Base-by-base conservation (phyloP, 129 eudicot genomes). In the Lonicera japonica region DNA sequence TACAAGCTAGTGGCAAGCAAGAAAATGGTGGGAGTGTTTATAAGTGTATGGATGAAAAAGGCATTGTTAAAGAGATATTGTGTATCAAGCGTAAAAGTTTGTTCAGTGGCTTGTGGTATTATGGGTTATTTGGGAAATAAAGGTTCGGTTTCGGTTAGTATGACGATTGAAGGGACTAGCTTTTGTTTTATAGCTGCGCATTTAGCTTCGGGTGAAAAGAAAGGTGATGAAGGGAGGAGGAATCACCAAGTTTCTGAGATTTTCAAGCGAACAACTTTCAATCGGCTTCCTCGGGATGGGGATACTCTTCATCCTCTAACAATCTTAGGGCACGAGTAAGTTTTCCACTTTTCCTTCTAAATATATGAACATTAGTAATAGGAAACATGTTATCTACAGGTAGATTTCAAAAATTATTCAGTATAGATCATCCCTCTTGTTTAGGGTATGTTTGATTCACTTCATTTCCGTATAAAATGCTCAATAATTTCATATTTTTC, bases 241-340 rank as follows among this genome's bases (percentile, higher is more conserved):
- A 86, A 90, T 66, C 73, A 77, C 69, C 97, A 90, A 64, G 97
- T 90, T 50, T 74, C 82, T 1, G 87, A 90, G 74, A 86, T 90
- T 69, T 86, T 90, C 59, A 84, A 67, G 77, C 77, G 95, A 25
- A 86, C 94, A 1, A 65, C 63, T 63, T 90, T 86, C 75, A 62
- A 77, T 56, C 70, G 84, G 71, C 73, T 72, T 5, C 76, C 74
- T 48, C 72, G 38, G 56, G 94, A 86, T 48, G 69, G 66, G 9
- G 66, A 65, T 45, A 60, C 59, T 54, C 63, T 73, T 64, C 85
- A 72, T 65, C 97, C 95, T 50, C 85, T 79, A 20, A 81, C 89
- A 71, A 90, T 90, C 60, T 75, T 84, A 65, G 97, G 97, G 64
- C 97, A 90, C 17, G 97, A 90, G 97, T 86, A 90, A 86, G 97